Conservation (phyloP, 2,329 filamentous ascomycete genomes). For the Xylariaceae sp. region DNA sequence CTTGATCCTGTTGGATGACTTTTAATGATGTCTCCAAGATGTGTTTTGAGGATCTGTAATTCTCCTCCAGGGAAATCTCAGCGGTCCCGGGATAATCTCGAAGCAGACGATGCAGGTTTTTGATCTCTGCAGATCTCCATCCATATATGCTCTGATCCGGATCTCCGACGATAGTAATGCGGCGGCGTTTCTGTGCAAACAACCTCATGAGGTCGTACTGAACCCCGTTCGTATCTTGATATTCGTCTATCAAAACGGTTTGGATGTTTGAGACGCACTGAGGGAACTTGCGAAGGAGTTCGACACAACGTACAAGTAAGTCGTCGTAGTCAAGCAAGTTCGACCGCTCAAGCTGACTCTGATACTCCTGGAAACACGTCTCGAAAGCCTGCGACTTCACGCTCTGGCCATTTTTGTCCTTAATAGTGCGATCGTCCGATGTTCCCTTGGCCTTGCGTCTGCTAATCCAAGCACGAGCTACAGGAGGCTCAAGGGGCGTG, state of each 20-base stretch:
- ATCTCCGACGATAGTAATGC: slow-evolving; percentile 94
- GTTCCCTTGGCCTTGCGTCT: slow-evolving; percentile 56
- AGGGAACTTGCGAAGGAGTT: slow-evolving; percentile 68
- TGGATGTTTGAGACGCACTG: slow-evolving; percentile 84
- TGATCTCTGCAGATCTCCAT: slow-evolving; percentile 87
- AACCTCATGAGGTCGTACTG: slow-evolving; percentile 93
- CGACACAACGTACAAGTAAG: slow-evolving; percentile 74
- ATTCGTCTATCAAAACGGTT: slow-evolving; percentile 90
- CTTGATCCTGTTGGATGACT: slow-evolving; percentile 85
- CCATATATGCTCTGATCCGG: slow-evolving; percentile 98
- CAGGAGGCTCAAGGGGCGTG: slow-evolving; percentile 61
- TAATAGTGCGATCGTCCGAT: slow-evolving; percentile 34
- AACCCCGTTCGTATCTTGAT: slow-evolving; percentile 92
- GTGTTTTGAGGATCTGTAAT: slow-evolving; percentile 84
- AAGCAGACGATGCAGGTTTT: slow-evolving; percentile 76
- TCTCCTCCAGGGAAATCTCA: slow-evolving; percentile 83
- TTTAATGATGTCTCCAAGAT: slow-evolving; percentile 76
- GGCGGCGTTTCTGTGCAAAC: slow-evolving; percentile 64
- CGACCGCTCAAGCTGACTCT: slow-evolving; percentile 65
- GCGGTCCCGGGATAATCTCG: slow-evolving; percentile 70
- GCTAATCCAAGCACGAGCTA: slow-evolving; percentile 71
- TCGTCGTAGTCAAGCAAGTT: slow-evolving; percentile 95
- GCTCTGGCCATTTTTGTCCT: slow-evolving; percentile 40
- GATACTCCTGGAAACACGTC: slow-evolving; percentile 67
- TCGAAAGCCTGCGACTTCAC: slow-evolving; percentile 56